phyloP scores from a whole-genome alignment of 345 rosid species.

The Populus tremula region DNA sequence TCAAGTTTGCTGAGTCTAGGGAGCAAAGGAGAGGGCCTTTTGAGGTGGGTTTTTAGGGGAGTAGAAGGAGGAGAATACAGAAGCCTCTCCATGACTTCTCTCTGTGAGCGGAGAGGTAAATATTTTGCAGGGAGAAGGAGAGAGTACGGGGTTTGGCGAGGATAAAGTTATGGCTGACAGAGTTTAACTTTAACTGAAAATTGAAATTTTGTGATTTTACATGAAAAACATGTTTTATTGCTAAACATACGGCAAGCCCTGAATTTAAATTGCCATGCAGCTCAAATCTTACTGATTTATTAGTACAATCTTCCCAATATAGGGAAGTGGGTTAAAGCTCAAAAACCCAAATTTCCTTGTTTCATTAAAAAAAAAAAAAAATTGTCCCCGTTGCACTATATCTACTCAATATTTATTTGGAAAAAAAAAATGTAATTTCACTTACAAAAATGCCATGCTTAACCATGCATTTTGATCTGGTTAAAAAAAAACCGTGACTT shows the following conservation, averaged over 20 bases:
- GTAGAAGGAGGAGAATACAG: conserved; percentile 60
- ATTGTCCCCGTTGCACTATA: too few species aligned
- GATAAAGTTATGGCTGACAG: conserved; percentile 34
- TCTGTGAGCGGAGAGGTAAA: conserved; percentile 1
- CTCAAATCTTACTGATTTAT: too few species aligned
- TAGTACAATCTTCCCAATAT: too few species aligned
- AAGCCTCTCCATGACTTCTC: conserved; percentile 87
- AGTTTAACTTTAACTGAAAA: conserved; percentile 9
- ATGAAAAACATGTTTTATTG: background rate
- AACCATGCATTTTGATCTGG: too few species aligned
- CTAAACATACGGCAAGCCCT: background rate
- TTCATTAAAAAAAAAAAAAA: too few species aligned
- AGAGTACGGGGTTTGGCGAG: background rate
- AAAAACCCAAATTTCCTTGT: too few species aligned
- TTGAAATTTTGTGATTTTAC: conserved; percentile 1
- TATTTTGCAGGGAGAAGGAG: conserved; percentile 10
- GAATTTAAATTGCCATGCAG: background rate
- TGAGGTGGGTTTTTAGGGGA: conserved; percentile 34
- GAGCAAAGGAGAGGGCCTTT: conserved; percentile 30
- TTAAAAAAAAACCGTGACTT: too few species aligned
- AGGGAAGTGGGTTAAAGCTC: too few species aligned
- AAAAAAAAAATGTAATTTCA: too few species aligned
- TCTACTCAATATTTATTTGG: too few species aligned
- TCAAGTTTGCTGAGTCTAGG: conserved; percentile 42
- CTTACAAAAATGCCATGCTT: too few species aligned